Conservation (phyloP, 352 stramenopile genomes). For the Phytopythium oedochilum region DNA sequence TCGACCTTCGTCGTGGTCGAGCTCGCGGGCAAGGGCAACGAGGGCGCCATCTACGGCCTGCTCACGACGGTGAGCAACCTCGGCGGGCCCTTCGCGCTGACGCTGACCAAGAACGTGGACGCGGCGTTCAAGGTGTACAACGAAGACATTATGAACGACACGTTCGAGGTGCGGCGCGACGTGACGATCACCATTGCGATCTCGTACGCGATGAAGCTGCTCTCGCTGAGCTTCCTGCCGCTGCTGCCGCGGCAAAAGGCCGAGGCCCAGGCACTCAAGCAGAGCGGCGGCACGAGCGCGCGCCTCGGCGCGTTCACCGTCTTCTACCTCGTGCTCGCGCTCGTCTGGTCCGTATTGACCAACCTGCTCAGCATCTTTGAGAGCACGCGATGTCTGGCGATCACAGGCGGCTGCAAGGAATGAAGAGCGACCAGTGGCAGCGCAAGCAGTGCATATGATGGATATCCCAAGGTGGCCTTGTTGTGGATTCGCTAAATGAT, state of each 20-base stretch:
- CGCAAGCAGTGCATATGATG: background rate
- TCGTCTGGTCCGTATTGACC: constrained; percentile 38
- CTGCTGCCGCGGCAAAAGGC: constrained; percentile 25
- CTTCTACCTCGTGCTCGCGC: constrained; percentile 29
- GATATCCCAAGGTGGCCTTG: background rate
- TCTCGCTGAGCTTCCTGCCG: constrained; percentile 29
- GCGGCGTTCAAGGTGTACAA: constrained; percentile 41
- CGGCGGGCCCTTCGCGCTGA: constrained; percentile 35
- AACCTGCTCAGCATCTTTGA: constrained; percentile 47
- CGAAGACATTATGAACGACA: constrained; percentile 42
- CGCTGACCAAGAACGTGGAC: constrained; percentile 46
- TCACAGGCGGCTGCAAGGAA: constrained; percentile 37
- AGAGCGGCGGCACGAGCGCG: constrained; percentile 29
- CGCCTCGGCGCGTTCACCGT: constrained; percentile 37
- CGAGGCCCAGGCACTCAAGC: constrained; percentile 37
- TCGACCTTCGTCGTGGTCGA: constrained; percentile 54
- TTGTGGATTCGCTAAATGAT: background rate
- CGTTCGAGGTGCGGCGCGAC: constrained; percentile 34
- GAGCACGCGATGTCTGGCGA: constrained; percentile 42
- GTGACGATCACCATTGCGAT: constrained; percentile 56
- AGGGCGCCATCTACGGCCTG: constrained; percentile 50
- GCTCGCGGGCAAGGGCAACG: constrained; percentile 43
- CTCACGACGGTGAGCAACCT: constrained; percentile 53
- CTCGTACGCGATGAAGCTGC: constrained; percentile 40
- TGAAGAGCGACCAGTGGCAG: constrained; percentile 10